Conservation (phyloP, 345 rosid genomes). For the Eucalyptus virginea region DNA sequence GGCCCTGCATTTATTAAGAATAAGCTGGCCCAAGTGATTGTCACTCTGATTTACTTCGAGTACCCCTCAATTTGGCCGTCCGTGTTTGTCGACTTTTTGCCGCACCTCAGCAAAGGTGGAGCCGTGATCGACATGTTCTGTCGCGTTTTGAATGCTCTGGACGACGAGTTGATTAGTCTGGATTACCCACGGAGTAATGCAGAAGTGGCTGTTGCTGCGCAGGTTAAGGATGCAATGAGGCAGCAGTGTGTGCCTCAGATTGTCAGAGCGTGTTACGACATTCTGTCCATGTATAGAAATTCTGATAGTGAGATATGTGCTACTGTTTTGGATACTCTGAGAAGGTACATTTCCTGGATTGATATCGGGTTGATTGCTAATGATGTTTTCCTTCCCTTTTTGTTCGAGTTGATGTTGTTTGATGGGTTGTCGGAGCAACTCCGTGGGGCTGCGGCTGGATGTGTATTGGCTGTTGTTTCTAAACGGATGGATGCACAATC, state of each 20-base stretch:
- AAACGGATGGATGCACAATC: conserved; percentile 82
- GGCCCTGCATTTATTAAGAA: conserved; percentile 78
- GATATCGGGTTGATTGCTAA: conserved; percentile 81
- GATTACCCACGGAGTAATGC: conserved; percentile 69
- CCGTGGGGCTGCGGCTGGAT: conserved; percentile 80
- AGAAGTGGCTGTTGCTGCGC: conserved; percentile 54
- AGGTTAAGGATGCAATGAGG: conserved; percentile 95
- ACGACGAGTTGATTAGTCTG: conserved; percentile 83
- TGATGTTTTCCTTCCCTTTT: conserved; percentile 53
- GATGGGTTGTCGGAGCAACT: conserved; percentile 54
- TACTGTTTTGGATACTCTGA: conserved; percentile 62
- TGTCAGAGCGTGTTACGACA: conserved; percentile 77
- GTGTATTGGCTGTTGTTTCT: conserved; percentile 72
- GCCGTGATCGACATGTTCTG: conserved; percentile 84
- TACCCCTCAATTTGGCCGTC: conserved; percentile 81
- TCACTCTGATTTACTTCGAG: conserved; percentile 80
- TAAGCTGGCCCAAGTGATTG: conserved; percentile 92
- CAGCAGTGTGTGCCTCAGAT: conserved; percentile 85
- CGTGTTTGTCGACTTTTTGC: conserved; percentile 66
- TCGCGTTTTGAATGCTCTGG: conserved; percentile 81
- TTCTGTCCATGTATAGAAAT: conserved; percentile 49
- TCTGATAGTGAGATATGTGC: conserved; percentile 65
- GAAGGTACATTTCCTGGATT: conserved; percentile 88
- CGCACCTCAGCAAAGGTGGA: conserved; percentile 47
- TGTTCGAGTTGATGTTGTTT: conserved; percentile 68